phyloP scores from a whole-genome alignment of 106 monocot species.

The Dactylorhiza incarnata region DNA sequence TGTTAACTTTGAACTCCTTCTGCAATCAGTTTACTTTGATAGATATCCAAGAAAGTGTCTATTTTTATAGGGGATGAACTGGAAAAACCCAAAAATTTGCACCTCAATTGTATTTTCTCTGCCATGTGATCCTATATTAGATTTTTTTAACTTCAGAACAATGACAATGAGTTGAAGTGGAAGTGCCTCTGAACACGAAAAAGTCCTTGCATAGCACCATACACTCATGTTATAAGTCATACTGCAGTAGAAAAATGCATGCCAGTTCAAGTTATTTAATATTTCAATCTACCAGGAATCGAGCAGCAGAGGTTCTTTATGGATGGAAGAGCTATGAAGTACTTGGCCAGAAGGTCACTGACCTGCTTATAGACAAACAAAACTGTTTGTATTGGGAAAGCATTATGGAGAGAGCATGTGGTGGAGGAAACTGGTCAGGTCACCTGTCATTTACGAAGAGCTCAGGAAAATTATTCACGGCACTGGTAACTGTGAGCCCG shows the following conservation, averaged over 20 bases:
- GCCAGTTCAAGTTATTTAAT: conserved; percentile 1
- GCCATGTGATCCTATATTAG: background rate
- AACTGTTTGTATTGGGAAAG: conserved; percentile 6
- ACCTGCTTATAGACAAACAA: conserved; percentile 20
- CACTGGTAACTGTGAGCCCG: conserved; percentile 25
- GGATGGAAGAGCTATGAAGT: conserved; percentile 41
- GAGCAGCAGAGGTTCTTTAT: conserved; percentile 31
- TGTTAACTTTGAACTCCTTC: background rate
- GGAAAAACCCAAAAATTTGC: background rate
- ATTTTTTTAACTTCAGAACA: conserved; percentile 1
- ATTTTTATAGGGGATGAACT: background rate
- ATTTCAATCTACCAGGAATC: conserved; percentile 29
- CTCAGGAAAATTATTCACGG: conserved; percentile 27
- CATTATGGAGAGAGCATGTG: conserved; percentile 11
- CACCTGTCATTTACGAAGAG: conserved; percentile 26
- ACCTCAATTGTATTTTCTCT: background rate
- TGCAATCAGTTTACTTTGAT: background rate
- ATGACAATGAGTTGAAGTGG: background rate
- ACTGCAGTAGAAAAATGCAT: background rate
- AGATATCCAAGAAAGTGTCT: background rate
- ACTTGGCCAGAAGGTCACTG: conserved; percentile 19
- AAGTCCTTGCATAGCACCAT: background rate
- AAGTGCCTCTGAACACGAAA: background rate
- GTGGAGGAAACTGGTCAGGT: conserved; percentile 21
- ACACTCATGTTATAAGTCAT: background rate